Percentiles rank a stretch among this genome's conserved stretches.
These are phyloP conservation scores for Debaryomyces sp. DNA, from an alignment of 1,139 yeast genomes.

Conservation along the genomic window DNA sequence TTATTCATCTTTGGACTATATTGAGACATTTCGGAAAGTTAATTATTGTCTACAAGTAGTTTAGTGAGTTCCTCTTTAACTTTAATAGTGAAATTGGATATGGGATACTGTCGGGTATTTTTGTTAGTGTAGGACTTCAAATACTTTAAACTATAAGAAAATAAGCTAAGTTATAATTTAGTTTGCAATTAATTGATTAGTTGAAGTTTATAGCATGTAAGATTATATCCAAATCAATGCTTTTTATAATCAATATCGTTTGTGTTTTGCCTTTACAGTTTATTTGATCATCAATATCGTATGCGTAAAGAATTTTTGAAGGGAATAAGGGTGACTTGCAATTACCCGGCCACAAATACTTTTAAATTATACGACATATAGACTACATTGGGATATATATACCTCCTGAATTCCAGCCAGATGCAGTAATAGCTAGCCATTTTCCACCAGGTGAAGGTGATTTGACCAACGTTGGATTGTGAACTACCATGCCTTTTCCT, in stretches of 20 bases:
- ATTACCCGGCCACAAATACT: constrained; percentile 6
- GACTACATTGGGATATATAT: constrained; percentile 26
- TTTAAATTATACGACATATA: background rate
- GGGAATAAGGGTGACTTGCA: background rate
- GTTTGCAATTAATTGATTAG: background rate
- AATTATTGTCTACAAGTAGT: background rate
- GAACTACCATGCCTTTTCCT: constrained; percentile 42
- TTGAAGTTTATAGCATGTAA: background rate
- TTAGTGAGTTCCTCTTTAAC: background rate
- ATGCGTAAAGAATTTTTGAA: constrained; percentile 1
- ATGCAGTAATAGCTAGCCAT: constrained; percentile 59
- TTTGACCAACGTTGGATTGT: constrained; percentile 45
- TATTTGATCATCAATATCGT: constrained; percentile 6
- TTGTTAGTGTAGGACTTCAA: background rate
- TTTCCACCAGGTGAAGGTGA: constrained; percentile 36
- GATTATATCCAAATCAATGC: background rate
- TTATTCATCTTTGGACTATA: constrained; percentile 8
- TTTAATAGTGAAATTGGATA: background rate
- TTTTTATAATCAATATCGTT: background rate
- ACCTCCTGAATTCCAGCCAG: constrained; percentile 85
- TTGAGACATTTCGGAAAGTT: constrained; percentile 6
- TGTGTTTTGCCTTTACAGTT: constrained; percentile 4
- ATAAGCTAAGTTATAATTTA: background rate
- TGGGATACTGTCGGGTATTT: background rate
- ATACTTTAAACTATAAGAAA: background rate